Conservation (phyloP, 2,329 filamentous ascomycete species). For the Colletotrichum magnum region DNA sequence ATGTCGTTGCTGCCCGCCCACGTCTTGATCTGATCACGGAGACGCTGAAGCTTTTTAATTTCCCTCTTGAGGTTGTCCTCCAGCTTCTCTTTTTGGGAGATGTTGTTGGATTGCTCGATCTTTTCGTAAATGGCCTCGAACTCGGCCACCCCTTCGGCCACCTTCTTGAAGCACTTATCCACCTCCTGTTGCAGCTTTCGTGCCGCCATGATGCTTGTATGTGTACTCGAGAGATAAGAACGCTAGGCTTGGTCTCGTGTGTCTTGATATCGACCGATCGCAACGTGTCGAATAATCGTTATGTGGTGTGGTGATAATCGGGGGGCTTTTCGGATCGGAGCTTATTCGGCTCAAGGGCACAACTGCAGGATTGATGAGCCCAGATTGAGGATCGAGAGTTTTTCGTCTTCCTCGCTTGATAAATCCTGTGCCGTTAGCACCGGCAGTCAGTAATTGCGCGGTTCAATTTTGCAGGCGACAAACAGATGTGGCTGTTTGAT, state of each 20-base stretch:
- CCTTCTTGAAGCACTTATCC: slow-evolving; percentile 99
- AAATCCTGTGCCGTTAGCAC: slow-evolving; percentile 27
- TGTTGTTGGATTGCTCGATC: slow-evolving; percentile 92
- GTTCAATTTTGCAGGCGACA: slow-evolving; percentile 27
- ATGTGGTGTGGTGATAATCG: slow-evolving; percentile 14
- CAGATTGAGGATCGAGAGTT: not conserved
- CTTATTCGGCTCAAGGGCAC: slow-evolving; percentile 20
- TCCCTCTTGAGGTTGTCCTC: slow-evolving; percentile 99
- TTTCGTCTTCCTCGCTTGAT: slow-evolving; percentile 25
- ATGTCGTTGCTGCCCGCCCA: slow-evolving; percentile 99
- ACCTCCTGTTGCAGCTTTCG: slow-evolving; percentile 98
- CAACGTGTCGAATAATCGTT: slow-evolving; percentile 25
- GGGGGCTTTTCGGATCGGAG: slow-evolving; percentile 19
- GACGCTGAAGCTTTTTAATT: slow-evolving; percentile 99
- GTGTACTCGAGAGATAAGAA: slow-evolving; percentile 13
- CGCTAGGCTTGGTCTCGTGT: slow-evolving; percentile 5
- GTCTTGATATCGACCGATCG: slow-evolving; percentile 22
- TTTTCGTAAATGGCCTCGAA: slow-evolving; percentile 99
- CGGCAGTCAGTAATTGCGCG: slow-evolving; percentile 33
- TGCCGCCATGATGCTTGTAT: slow-evolving; percentile 80
- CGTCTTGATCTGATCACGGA: slow-evolving; percentile 99
- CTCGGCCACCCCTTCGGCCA: slow-evolving; percentile 89
- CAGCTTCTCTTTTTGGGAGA: slow-evolving; percentile 96
- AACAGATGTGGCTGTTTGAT: slow-evolving; percentile 40
- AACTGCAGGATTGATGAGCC: slow-evolving; percentile 7